Percentiles rank a stretch among this genome's conserved stretches.
These are phyloP conservation scores for Lodderomyces beijingensis DNA, from an alignment of 1,139 yeast species.

Conservation along the genomic window DNA sequence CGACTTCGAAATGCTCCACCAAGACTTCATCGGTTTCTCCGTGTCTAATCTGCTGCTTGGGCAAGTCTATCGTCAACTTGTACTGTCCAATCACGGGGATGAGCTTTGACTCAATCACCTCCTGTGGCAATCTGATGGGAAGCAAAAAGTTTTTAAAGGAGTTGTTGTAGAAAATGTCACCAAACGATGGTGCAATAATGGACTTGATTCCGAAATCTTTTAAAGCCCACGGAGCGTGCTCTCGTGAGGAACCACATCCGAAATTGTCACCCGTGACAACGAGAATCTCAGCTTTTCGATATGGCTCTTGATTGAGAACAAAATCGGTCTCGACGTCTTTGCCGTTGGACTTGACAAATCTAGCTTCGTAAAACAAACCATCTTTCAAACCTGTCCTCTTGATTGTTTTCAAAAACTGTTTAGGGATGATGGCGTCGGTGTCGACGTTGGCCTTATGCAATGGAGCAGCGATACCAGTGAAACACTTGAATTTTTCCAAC, in stretches of 20 bases:
- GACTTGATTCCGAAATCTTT: constrained; percentile 95
- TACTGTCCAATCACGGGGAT: constrained; percentile 72
- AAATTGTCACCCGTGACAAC: constrained; percentile 95
- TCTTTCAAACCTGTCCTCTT: constrained; percentile 89
- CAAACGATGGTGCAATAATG: constrained; percentile 95
- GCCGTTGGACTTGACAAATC: constrained; percentile 73
- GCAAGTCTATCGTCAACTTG: constrained; percentile 74
- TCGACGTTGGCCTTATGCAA: constrained; percentile 92
- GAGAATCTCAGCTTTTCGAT: constrained; percentile 71
- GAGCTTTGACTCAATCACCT: constrained; percentile 62
- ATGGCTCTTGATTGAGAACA: constrained; percentile 80
- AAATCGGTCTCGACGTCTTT: constrained; percentile 83
- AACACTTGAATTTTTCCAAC: constrained; percentile 69
- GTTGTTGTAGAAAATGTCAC: constrained; percentile 96
- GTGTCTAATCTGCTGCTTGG: constrained; percentile 69
- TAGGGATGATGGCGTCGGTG: constrained; percentile 97
- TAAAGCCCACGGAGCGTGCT: constrained; percentile 99
- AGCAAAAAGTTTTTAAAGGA: constrained; percentile 92
- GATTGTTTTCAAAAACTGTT: constrained; percentile 94
- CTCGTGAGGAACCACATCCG: constrained; percentile 99
- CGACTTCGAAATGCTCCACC: constrained; percentile 80
- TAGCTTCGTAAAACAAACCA: constrained; percentile 87
- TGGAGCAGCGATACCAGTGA: constrained; percentile 89
- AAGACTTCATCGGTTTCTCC: constrained; percentile 69
- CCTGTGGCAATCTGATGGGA: constrained; percentile 83